Evolutionary conservation across 139 green algal genomes (phyloP).

Genomic region (Chlorella sorokiniana): DNA sequence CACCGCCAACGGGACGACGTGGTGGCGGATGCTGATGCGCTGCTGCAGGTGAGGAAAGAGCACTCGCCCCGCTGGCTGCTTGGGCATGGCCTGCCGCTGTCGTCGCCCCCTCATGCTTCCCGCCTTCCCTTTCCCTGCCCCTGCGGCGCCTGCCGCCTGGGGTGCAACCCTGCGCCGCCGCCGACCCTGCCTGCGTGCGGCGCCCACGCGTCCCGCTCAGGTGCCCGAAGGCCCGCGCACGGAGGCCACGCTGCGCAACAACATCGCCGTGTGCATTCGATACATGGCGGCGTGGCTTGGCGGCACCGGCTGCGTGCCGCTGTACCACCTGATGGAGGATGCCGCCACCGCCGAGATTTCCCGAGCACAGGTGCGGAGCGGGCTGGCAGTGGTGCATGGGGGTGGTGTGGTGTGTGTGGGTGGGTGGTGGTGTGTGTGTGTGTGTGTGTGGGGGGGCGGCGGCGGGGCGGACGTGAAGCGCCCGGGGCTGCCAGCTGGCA

Average conservation of each 20-base stretch:
- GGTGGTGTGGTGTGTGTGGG: no score
- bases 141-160: background rate
- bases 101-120: no score
- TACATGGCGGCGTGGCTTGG: conserved; percentile 90
- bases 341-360: conserved; percentile 90
- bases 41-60: conserved; percentile 43
- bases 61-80: background rate
- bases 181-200: background rate
- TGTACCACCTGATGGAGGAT: conserved; percentile 95
- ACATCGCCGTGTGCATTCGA: conserved; percentile 64
- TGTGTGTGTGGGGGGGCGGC: background rate
- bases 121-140: background rate
- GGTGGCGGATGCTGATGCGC: conserved; percentile 9
- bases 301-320: conserved; percentile 47
- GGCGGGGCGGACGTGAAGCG: background rate
- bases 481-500: background rate
- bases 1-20: conserved; percentile 68
- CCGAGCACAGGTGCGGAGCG: conserved; percentile 41
- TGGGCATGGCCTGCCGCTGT: no score
- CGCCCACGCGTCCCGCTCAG: background rate
- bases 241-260: conserved; percentile 30
- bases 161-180: background rate
- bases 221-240: conserved; percentile 56
- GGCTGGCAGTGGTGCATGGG: no score
- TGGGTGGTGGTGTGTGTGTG: background rate